Conservation (phyloP, 768 basidiomycete species). For the Boletus fagicola region DNA sequence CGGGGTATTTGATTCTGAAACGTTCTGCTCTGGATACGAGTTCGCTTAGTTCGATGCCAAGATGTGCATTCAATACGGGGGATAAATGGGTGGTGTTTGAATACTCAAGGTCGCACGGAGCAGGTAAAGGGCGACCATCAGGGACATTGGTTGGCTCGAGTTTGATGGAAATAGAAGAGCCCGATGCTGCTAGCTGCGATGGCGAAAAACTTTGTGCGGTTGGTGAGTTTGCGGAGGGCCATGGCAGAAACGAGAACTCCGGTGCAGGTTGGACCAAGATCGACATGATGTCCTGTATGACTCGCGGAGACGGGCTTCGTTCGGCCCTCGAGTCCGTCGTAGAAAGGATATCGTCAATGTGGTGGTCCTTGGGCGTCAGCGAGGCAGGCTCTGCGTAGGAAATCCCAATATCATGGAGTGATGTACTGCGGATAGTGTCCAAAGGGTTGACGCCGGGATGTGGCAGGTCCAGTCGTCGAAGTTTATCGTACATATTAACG, state of each 20-base stretch:
- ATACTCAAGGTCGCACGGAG: background rate
- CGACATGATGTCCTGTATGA: conserved; percentile 34
- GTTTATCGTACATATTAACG: conserved; percentile 36
- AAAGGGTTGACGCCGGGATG: conserved; percentile 40
- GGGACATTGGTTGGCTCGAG: background rate
- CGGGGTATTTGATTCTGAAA: conserved; percentile 53
- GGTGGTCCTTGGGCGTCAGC: background rate
- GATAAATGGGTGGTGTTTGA: conserved; percentile 26
- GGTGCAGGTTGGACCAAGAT: conserved; percentile 25
- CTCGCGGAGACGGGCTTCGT: conserved; percentile 26
- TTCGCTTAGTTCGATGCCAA: conserved; percentile 53
- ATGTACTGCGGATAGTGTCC: conserved; percentile 31
- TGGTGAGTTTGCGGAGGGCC: conserved; percentile 5
- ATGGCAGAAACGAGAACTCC: conserved; percentile 7
- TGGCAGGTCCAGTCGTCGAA: conserved; percentile 16
- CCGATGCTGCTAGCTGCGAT: background rate
- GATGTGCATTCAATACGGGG: conserved; percentile 63
- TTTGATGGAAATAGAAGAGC: background rate
- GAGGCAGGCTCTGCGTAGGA: background rate
- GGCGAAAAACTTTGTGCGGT: background rate
- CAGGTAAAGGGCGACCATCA: background rate
- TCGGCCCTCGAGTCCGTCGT: background rate
- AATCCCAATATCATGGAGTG: background rate
- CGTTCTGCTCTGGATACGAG: conserved; percentile 54
- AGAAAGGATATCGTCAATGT: background rate